phyloP scores from a whole-genome alignment of 1,284 basidiomycete genomes.

The Heterobasidion parviporum region DNA sequence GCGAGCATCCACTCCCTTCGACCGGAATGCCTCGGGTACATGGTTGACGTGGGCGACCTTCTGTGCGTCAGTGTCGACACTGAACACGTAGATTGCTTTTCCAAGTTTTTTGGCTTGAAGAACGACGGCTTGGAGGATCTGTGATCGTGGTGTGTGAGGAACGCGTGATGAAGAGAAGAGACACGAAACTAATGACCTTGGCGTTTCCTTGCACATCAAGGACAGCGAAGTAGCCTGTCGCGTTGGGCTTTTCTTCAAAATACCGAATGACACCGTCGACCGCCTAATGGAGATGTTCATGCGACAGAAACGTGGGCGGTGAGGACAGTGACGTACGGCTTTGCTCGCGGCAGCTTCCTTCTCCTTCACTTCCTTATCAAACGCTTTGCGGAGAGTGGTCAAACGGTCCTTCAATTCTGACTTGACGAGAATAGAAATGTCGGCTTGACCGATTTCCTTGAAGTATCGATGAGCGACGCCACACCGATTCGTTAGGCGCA shows the following conservation, averaged over 20 bases:
- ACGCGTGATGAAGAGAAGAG: background rate
- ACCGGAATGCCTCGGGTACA: constrained; percentile 60
- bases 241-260: constrained; percentile 72
- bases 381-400: constrained; percentile 66
- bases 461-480: background rate
- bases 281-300: constrained; percentile 36
- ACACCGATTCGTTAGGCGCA: too few species aligned
- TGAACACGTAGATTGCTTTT: constrained; percentile 89
- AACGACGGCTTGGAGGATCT: constrained; percentile 75
- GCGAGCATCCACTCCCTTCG: constrained; percentile 69
- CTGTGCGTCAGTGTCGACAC: constrained; percentile 55
- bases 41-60: constrained; percentile 90
- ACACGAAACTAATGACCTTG: constrained; percentile 42
- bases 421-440: constrained; percentile 85
- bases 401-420: constrained; percentile 75
- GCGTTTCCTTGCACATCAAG: constrained; percentile 75
- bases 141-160: background rate
- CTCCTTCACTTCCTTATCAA: constrained; percentile 84
- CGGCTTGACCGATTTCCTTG: constrained; percentile 86
- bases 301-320: background rate
- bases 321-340: constrained; percentile 43
- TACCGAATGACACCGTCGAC: constrained; percentile 62
- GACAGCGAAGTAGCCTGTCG: constrained; percentile 59
- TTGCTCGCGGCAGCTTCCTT: constrained; percentile 75
- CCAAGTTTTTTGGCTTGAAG: constrained; percentile 69